These are phyloP conservation scores for Porphyrellus cyaneotinctus DNA, from an alignment of 768 basidiomycete genomes.

Conservation along the genomic window DNA sequence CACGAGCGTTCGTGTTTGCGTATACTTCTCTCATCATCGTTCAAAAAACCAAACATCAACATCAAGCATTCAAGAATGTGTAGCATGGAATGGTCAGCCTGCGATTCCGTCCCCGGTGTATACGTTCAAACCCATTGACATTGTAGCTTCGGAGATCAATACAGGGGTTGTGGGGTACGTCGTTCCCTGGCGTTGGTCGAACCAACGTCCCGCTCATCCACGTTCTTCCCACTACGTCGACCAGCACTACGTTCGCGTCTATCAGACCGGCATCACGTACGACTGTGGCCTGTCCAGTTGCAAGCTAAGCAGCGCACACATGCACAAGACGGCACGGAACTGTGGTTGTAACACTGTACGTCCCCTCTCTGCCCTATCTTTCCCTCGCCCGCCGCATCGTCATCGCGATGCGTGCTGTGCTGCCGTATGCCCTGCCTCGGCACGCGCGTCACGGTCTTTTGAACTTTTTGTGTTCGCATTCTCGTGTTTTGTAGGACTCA, in stretches of 20 bases:
- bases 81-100: constrained; percentile 50
- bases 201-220: constrained; percentile 3
- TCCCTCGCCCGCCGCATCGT: background rate
- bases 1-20: background rate
- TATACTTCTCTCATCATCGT: background rate
- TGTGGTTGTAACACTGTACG: constrained; percentile 51
- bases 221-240: background rate
- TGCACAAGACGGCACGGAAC: constrained; percentile 53
- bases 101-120: background rate
- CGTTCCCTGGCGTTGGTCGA: background rate
- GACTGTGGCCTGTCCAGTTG: constrained; percentile 55
- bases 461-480: background rate
- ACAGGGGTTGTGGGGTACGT: constrained; percentile 41
- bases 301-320: constrained; percentile 52
- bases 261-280: constrained; percentile 55
- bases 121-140: constrained; percentile 8
- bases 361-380: background rate
- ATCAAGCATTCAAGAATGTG: constrained; percentile 41
- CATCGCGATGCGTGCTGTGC: background rate
- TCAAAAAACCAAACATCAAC: constrained; percentile 2
- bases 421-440: background rate
- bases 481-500: background rate
- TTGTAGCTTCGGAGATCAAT: constrained; percentile 38
- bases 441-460: background rate
- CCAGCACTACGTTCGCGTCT: constrained; percentile 61